phyloP scores from a whole-genome alignment of 306 rosid genomes.

The Cucumis melo region DNA sequence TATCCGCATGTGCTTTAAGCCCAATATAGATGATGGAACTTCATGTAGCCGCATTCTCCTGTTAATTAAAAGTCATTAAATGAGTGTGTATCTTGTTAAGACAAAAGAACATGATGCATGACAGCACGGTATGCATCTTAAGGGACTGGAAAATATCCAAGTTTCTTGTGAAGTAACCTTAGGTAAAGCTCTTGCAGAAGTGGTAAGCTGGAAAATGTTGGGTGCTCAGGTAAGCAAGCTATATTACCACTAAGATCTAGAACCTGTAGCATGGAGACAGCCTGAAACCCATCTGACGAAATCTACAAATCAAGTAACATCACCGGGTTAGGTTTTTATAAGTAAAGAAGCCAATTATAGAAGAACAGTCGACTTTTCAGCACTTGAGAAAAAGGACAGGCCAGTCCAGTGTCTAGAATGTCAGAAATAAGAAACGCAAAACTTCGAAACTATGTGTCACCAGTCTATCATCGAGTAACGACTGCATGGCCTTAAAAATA shows the following conservation, averaged over 20 bases:
- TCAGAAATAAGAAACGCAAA: background rate
- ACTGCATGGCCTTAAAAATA: background rate
- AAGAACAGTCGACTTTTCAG: background rate
- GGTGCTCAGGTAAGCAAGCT: constrained; percentile 42
- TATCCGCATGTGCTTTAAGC: constrained; percentile 45
- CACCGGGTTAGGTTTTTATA: background rate
- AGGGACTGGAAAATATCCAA: background rate
- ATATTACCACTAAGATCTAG: constrained; percentile 69
- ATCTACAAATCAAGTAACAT: constrained; percentile 26
- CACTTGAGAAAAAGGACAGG: background rate
- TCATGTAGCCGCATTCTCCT: constrained; percentile 61
- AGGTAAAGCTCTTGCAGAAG: constrained; percentile 75
- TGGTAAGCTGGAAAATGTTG: constrained; percentile 55
- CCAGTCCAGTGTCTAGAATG: background rate
- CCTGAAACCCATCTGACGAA: constrained; percentile 70
- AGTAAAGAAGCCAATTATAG: background rate
- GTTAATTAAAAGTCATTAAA: constrained; percentile 15
- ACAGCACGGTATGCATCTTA: background rate
- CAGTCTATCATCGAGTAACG: background rate
- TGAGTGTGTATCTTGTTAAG: background rate
- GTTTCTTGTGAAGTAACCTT: constrained; percentile 44
- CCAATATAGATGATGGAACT: constrained; percentile 57
- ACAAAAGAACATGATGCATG: background rate
- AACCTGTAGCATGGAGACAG: constrained; percentile 56
- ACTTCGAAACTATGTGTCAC: background rate